Conservation (phyloP, 2,329 filamentous ascomycete species). For the Trichoderma lentiforme region DNA sequence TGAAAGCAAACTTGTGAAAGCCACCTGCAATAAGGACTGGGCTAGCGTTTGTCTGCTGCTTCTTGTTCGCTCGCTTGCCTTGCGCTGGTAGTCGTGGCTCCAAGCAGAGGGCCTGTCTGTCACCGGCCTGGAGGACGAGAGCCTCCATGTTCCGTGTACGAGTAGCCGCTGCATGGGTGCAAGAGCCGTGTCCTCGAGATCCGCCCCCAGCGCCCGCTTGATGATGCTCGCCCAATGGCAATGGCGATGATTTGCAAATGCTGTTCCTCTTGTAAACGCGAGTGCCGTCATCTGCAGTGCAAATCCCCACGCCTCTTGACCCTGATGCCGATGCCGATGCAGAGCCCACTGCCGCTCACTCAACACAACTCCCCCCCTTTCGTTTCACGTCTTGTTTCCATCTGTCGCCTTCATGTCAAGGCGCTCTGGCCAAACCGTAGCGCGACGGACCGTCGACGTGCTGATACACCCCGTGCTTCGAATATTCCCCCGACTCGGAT, state of each 20-base stretch:
- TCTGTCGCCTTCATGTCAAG: not conserved
- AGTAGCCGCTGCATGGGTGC: not conserved
- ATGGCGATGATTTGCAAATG: not conserved
- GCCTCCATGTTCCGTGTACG: not conserved
- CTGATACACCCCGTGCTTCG: conserved; percentile 14
- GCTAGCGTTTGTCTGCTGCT: not conserved
- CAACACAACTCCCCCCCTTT: not conserved
- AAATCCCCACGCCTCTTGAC: not conserved
- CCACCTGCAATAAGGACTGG: not conserved
- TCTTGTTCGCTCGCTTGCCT: conserved; percentile 6
- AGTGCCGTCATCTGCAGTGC: not conserved
- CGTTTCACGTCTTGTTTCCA: not conserved
- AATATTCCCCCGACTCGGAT: conserved; percentile 12
- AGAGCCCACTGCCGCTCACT: not conserved
- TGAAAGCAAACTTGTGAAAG: not conserved
- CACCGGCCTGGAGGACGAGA: not conserved
- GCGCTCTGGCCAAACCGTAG: not conserved
- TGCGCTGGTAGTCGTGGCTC: not conserved
- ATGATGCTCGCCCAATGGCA: not conserved
- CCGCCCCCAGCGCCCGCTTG: not conserved
- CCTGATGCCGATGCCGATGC: not conserved
- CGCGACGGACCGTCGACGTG: not conserved
- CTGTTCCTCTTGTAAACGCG: not conserved
- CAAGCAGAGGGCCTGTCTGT: not conserved
- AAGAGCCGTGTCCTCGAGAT: not conserved